These are phyloP conservation scores for Pochonia chlamydosporia DNA, from an alignment of 2,329 filamentous ascomycete species.

Conservation along the genomic window DNA sequence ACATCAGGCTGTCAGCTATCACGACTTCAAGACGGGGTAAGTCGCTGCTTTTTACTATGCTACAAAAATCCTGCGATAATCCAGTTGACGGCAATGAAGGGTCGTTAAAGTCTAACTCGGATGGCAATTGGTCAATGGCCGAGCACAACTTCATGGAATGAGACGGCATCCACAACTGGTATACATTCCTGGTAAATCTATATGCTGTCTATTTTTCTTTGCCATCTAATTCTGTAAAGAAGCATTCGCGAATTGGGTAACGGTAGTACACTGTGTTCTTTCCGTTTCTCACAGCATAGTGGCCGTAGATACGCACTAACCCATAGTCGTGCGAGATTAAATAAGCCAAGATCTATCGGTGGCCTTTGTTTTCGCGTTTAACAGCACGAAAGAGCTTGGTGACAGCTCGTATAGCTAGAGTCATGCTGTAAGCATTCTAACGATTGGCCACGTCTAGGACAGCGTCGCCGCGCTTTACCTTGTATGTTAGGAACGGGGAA, in stretches of 20 bases:
- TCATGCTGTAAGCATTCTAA: conserved; percentile 36
- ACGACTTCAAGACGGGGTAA: too few relatives aligned
- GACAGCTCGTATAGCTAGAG: conserved; percentile 30
- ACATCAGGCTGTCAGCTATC: too few relatives aligned
- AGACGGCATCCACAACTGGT: conserved; percentile 1
- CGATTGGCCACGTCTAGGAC: conserved; percentile 31
- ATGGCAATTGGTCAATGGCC: conserved; percentile 7
- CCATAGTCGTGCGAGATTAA: conserved; percentile 29
- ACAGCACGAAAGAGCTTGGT: conserved; percentile 32
- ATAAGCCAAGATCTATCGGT: conserved; percentile 37
- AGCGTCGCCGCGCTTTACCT: conserved; percentile 38
- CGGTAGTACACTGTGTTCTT: conserved; percentile 30
- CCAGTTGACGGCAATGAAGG: not conserved
- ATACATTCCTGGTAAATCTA: conserved; percentile 2
- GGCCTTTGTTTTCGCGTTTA: conserved; percentile 27
- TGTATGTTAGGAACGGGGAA: conserved; percentile 44
- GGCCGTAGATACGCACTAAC: conserved; percentile 31
- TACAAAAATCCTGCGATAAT: not conserved
- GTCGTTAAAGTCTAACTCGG: not conserved
- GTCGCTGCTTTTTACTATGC: too few relatives aligned
- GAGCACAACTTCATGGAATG: conserved; percentile 9
- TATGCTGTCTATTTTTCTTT: conserved; percentile 2
- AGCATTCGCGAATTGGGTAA: conserved; percentile 27
- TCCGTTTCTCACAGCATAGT: conserved; percentile 33
- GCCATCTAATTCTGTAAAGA: conserved; percentile 18